Conservation (phyloP, 2,329 filamentous ascomycete species). For the Penicillium sp. region DNA sequence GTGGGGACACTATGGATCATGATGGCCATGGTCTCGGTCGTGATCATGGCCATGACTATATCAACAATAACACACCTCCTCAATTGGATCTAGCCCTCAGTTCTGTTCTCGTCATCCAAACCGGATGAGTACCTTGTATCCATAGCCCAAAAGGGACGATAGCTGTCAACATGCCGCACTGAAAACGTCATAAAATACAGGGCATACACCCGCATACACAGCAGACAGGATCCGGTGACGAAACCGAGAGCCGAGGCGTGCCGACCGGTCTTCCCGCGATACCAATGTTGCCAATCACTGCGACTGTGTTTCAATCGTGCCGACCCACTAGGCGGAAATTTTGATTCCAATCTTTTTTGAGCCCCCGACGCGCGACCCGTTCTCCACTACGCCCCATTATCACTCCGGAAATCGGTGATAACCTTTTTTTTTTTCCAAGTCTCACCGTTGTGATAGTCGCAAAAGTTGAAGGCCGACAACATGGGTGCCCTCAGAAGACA, state of each 20-base stretch:
- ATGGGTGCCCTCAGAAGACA: constrained; percentile 64
- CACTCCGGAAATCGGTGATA: constrained; percentile 40
- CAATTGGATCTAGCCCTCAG: neutral
- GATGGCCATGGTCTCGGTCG: neutral
- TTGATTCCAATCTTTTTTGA: constrained; percentile 18
- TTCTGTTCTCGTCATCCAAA: neutral
- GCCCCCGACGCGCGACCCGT: constrained; percentile 22
- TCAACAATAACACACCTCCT: neutral
- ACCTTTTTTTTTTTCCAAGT: constrained; percentile 22
- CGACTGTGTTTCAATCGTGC: constrained; percentile 25
- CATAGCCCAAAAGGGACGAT: neutral
- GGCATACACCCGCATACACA: too few species aligned
- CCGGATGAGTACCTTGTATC: neutral
- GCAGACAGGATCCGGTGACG: constrained; percentile 20
- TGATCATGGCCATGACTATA: neutral
- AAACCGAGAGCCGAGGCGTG: constrained; percentile 38
- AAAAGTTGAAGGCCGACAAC: constrained; percentile 25
- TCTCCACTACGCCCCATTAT: constrained; percentile 25
- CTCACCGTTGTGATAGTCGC: constrained; percentile 16
- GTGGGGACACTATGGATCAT: neutral
- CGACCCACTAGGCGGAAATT: constrained; percentile 29
- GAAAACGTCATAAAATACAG: constrained; percentile 25
- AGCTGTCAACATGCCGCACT: constrained; percentile 6
- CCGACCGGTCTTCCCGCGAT: constrained; percentile 31
- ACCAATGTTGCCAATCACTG: constrained; percentile 27